phyloP scores from a whole-genome alignment of 2,329 filamentous ascomycete genomes.

The Aaosphaeria arxii region DNA sequence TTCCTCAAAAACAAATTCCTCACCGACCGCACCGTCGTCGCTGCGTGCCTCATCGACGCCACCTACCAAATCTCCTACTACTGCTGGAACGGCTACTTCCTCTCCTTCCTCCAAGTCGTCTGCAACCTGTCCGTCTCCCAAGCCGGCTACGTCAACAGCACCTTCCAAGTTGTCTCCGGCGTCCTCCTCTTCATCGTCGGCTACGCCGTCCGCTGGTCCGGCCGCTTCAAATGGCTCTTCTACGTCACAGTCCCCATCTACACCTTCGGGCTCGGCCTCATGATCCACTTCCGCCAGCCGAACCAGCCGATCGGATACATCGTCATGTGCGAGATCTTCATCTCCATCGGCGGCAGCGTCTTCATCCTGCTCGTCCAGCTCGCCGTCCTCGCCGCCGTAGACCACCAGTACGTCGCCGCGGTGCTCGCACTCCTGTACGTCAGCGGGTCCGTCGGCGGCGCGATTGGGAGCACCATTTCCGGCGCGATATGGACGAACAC shows the following conservation, averaged over 20 bases:
- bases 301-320: slow-evolving; percentile 9
- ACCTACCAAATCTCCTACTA: slow-evolving; percentile 54
- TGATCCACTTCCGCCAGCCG: slow-evolving; percentile 43
- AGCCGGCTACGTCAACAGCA: slow-evolving; percentile 35
- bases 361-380: background rate
- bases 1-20: slow-evolving; percentile 59
- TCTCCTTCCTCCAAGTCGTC: slow-evolving; percentile 40
- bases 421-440: background rate
- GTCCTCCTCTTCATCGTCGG: slow-evolving; percentile 19
- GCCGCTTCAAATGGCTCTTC: slow-evolving; percentile 55
- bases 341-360: background rate
- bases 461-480: background rate
- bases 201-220: slow-evolving; percentile 43
- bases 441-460: background rate
- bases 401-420: background rate
- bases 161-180: slow-evolving; percentile 30
- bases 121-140: slow-evolving; percentile 23
- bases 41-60: slow-evolving; percentile 54
- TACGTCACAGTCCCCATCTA: slow-evolving; percentile 58
- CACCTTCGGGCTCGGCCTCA: slow-evolving; percentile 60
- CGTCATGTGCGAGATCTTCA: background rate
- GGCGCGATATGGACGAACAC: slow-evolving; percentile 12
- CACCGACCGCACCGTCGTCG: slow-evolving; percentile 60
- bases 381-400: background rate
- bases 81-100: slow-evolving; percentile 58